These are phyloP conservation scores for Pseudogymnoascus sp. DNA, from an alignment of 2,329 filamentous ascomycete genomes.

Conservation along the genomic window DNA sequence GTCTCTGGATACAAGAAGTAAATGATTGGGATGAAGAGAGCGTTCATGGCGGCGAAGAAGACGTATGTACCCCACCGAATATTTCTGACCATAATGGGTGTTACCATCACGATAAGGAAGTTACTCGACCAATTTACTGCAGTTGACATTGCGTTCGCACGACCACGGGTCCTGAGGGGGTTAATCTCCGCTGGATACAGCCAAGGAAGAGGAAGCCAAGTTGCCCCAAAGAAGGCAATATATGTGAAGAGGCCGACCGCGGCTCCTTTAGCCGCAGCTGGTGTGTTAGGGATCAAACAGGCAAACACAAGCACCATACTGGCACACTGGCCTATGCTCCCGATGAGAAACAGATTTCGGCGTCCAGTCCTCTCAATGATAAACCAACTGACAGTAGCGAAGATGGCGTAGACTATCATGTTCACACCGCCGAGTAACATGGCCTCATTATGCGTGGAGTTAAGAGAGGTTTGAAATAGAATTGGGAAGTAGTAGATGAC, in stretches of 20 bases:
- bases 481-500: constrained; percentile 42
- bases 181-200: constrained; percentile 54
- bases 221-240: constrained; percentile 51
- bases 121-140: constrained; percentile 45
- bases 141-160: constrained; percentile 55
- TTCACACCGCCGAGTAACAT: constrained; percentile 46
- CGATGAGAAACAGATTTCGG: constrained; percentile 63
- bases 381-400: constrained; percentile 44
- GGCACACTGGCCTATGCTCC: constrained; percentile 52
- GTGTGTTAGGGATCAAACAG: constrained; percentile 27
- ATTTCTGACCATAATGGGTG: constrained; percentile 29
- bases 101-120: constrained; percentile 39
- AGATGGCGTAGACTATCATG: constrained; percentile 45
- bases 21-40: constrained; percentile 31
- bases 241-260: constrained; percentile 52
- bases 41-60: constrained; percentile 31
- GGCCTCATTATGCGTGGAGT: constrained; percentile 38
- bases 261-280: constrained; percentile 28
- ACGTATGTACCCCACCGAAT: constrained; percentile 30
- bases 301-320: constrained; percentile 52
- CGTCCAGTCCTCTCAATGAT: constrained; percentile 53
- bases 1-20: constrained; percentile 41
- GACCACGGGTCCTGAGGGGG: constrained; percentile 49
- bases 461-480: constrained; percentile 42
- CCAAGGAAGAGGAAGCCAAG: constrained; percentile 56